Evolutionary conservation across 257 asterid genomes (phyloP), one percentile per base, ranked within the genome.

Genomic region (Rhazya stricta): DNA sequence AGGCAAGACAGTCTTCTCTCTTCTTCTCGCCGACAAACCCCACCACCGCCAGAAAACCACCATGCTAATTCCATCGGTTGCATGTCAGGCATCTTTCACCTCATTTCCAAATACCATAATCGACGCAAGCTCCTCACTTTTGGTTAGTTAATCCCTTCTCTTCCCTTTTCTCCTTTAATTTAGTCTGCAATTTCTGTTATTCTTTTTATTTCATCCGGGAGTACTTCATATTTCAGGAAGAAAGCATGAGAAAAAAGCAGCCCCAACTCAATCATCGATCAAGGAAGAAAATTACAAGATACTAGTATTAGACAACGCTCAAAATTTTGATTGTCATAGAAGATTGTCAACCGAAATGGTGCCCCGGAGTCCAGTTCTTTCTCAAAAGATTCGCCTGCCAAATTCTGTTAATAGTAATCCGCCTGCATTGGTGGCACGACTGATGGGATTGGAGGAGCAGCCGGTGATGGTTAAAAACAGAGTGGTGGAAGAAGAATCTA

Each of bases 1-100:
- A 86, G 96, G 66, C 97, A 89, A 81, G 97, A 94, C 30, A 90
- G 96, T 65, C 82, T 88, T 16, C 88, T 84, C 78, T 89, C 97
- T 16, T 88, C 96, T 42, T 86, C 91, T 60, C 89, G 89, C 78
- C 96, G 91, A 56, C 88, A 85, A 80, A 80, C 91, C 56, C 83
- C 91, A 1, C 91, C 90, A 3, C 85, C 90, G 53, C 77, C 89
- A 67, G 90, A 89, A 41, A 75, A 74, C 41, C 89, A 76, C 82
- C 89, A 83, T 84, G 86, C 85, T 53, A 88, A 88, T 50, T 72
- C 93, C 74, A 81, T 81, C 65, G 98, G 97, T 50, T 94, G 97
- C 94, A 89, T 91, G 92, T 85, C 98, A 0, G 91, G 96, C 81
- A 83, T 94, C 79, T 72, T 94, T 29, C 84, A 81, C 0, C 88